A percentile compares a stretch with the other conserved stretches of the same genome.
Conservation (phyloP, 768 basidiomycete genomes). For the Amanita rimosa region DNA sequence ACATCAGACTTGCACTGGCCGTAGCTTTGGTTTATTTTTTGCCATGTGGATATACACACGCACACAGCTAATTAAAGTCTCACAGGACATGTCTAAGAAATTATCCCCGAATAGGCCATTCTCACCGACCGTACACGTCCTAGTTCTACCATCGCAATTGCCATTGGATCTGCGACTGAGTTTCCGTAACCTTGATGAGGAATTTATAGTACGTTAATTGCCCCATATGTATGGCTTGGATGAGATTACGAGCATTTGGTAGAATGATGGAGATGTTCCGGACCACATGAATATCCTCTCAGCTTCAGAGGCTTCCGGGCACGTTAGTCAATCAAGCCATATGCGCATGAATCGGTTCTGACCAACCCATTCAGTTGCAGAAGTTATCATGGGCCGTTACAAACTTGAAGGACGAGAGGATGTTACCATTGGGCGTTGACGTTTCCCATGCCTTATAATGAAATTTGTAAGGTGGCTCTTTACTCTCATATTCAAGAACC, state of each 20-base stretch:
- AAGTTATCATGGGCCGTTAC: slow-evolving; percentile 39
- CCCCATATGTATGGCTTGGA: background rate
- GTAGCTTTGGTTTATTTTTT: slow-evolving; percentile 36
- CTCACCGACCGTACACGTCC: slow-evolving; percentile 59
- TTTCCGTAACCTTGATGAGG: slow-evolving; percentile 63
- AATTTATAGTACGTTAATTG: slow-evolving; percentile 34
- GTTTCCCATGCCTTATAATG: slow-evolving; percentile 11
- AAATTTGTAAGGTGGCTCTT: too few relatives aligned
- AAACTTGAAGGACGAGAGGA: slow-evolving; percentile 33
- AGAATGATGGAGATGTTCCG: slow-evolving; percentile 47
- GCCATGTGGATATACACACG: background rate
- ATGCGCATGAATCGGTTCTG: slow-evolving; percentile 6
- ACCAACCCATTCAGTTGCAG: slow-evolving; percentile 30
- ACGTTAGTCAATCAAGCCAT: slow-evolving; percentile 32
- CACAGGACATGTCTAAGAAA: slow-evolving; percentile 41
- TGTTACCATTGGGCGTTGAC: slow-evolving; percentile 49
- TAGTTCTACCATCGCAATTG: slow-evolving; percentile 64
- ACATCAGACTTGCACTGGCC: slow-evolving; percentile 52
- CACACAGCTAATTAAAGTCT: background rate
- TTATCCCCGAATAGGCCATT: slow-evolving; percentile 52
- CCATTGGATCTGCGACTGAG: slow-evolving; percentile 59
- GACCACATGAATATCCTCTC: slow-evolving; percentile 75
- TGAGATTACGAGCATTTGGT: slow-evolving; percentile 2
- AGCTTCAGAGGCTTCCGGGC: slow-evolving; percentile 38
- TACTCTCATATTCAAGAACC: too few relatives aligned